Evolutionary conservation across 2,329 filamentous ascomycete species (phyloP), one percentile per base, ranked within the genome.

Genomic region (Beauveria sp.): DNA sequence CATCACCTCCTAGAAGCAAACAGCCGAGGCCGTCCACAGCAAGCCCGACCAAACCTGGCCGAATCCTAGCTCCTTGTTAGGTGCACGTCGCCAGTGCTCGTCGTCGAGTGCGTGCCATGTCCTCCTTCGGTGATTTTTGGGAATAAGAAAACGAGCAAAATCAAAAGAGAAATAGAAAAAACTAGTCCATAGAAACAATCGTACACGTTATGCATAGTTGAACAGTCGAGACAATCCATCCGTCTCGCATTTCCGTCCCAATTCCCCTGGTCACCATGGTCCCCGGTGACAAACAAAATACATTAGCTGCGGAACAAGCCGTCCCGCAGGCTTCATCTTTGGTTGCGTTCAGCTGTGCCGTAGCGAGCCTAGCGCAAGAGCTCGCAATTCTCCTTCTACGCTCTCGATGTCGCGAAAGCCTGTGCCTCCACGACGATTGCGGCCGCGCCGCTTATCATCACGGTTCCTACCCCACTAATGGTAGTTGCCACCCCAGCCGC

Each of bases 401-500:
- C 58, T 45, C 28, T 59, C 54, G 6, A 5, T 18, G 18, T 62
- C 55, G 22, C 61, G 47, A 34, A 63, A 30, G 51, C 24, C n/a
- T 18, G 43, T 22, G 40, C 52, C 51, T 20, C 43, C 49, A 5
- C 50, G 57, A 38, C 57, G 61, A 28, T 47, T 46, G 43, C 57
- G 62, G 42, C 24, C 18, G 46, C 62, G 62, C 45, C 62, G 62
- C 47, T 50, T 60, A n/a, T 50, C 57, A 51, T 69, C 68, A 65
- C 68, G 67, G 67, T 66, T 63, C 64, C 68, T 70, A 73, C 71
- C 70, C 69, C 67, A 67, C 72, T 79, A 78, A 67, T 81, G 77
- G 77, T 85, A 85, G 78, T 85, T 85, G 67, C 78, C 79, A 66
- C 83, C 82, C 82, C 82, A 85, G 68, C 82, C 82, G 65, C 81